These are phyloP conservation scores for Corymbia citriodora DNA, from an alignment of 441 rosid species.

Conservation along the genomic window DNA sequence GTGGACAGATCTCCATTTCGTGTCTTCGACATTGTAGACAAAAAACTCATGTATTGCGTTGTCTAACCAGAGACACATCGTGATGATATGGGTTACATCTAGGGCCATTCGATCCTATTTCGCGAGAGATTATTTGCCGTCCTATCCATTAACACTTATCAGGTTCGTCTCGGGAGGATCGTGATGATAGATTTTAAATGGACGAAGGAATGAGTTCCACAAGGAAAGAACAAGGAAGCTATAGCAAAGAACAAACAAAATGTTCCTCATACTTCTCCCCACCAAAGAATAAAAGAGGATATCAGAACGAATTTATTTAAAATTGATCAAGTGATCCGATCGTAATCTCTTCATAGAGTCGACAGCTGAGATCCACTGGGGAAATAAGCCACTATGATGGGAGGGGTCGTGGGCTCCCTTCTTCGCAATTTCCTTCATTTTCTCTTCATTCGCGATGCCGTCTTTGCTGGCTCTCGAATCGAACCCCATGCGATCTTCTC, in stretches of 20 bases:
- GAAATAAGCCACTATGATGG: not conserved
- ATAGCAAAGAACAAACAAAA: not conserved
- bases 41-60: no score
- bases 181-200: not conserved
- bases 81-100: not conserved
- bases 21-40: not conserved
- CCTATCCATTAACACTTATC: no score
- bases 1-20: not conserved
- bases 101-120: not conserved
- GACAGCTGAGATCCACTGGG: not conserved
- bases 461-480: not conserved
- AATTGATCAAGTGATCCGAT: not conserved
- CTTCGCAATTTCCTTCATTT: not conserved
- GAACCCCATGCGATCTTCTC: not conserved
- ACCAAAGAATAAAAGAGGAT: not conserved
- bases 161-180: not conserved
- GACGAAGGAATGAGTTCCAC: not conserved
- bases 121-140: no score
- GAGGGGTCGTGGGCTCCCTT: not conserved
- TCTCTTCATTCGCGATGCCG: not conserved
- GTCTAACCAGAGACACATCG: not conserved
- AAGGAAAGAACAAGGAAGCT: not conserved
- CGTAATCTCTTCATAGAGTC: not conserved
- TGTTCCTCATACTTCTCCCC: not conserved
- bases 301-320: not conserved